Percentiles rank a stretch among this genome's conserved stretches.
Conservation (phyloP, 2,329 filamentous ascomycete genomes). For the Pezicula rhizophila region DNA sequence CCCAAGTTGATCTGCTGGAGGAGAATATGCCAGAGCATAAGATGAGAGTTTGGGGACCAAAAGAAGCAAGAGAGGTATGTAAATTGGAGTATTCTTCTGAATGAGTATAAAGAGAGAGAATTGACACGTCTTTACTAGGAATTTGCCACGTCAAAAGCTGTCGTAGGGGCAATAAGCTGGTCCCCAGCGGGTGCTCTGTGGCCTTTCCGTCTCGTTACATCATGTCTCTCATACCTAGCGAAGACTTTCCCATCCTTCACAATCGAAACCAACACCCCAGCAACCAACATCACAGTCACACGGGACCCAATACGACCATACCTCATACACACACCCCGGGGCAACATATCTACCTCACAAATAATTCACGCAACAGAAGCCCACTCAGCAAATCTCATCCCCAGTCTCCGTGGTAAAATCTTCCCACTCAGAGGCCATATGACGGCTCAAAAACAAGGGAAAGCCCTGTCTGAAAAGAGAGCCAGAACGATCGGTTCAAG, state of each 20-base stretch:
- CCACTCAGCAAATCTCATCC: conserved; percentile 44
- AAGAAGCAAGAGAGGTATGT: too few species aligned
- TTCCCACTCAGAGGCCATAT: conserved; percentile 42
- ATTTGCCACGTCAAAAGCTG: conserved; percentile 30
- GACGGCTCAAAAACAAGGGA: conserved; percentile 41
- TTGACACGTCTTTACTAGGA: conserved; percentile 10
- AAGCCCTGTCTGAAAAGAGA: conserved; percentile 23
- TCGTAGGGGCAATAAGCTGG: conserved; percentile 38
- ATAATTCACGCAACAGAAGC: conserved; percentile 55
- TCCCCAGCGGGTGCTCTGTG: conserved; percentile 40
- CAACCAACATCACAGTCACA: conserved; percentile 21
- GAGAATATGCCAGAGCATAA: too few species aligned
- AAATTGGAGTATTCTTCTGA: conserved; percentile 21
- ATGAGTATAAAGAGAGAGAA: neutral
- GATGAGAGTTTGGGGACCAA: too few species aligned
- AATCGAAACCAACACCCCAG: conserved; percentile 34
- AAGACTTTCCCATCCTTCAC: conserved; percentile 27
- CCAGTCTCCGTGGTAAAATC: conserved; percentile 38
- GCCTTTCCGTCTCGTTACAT: conserved; percentile 44
- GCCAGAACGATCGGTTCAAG: conserved; percentile 24
- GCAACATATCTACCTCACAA: conserved; percentile 38
- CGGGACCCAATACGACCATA: conserved; percentile 28
- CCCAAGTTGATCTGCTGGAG: too few species aligned
- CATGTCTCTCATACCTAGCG: conserved; percentile 37
- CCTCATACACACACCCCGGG: conserved; percentile 38